These are phyloP conservation scores for Ramalina intermedia DNA, from an alignment of 495 filamentous ascomycete genomes.

Conservation along the genomic window DNA sequence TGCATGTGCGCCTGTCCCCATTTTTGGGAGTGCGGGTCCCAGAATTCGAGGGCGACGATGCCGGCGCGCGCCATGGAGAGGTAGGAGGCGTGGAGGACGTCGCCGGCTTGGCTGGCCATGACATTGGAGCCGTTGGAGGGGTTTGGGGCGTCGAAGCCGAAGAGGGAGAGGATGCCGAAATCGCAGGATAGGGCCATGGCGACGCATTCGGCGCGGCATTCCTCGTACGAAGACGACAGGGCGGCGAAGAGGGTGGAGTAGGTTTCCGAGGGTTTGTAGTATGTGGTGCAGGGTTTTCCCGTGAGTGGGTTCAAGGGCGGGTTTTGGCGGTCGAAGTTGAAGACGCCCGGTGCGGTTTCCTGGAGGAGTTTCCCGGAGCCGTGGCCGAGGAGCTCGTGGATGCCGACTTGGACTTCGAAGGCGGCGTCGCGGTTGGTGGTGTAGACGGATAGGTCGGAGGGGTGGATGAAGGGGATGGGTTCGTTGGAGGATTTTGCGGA, in stretches of 20 bases:
- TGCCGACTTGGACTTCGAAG: constrained; percentile 89
- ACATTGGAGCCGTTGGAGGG: too few relatives aligned
- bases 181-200: constrained; percentile 89
- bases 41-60: constrained; percentile 70
- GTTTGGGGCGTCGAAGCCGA: constrained; percentile 51
- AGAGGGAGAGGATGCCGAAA: constrained; percentile 75
- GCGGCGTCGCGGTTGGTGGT: constrained; percentile 65
- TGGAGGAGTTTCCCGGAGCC: constrained; percentile 91
- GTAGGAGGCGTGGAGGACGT: constrained; percentile 75
- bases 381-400: constrained; percentile 92
- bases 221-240: constrained; percentile 76
- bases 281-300: constrained; percentile 61
- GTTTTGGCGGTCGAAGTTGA: constrained; percentile 71
- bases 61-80: constrained; percentile 87
- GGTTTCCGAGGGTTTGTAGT: constrained; percentile 87
- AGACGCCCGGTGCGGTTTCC: constrained; percentile 65
- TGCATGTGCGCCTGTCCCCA: constrained; percentile 96
- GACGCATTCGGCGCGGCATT: constrained; percentile 72
- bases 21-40: constrained; percentile 72
- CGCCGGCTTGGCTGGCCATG: constrained; percentile 61
- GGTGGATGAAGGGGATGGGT: constrained; percentile 72
- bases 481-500: constrained; percentile 82
- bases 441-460: constrained; percentile 61
- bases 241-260: constrained; percentile 87
- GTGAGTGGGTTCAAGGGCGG: constrained; percentile 72